Evolutionary conservation across 495 filamentous ascomycete species (phyloP), one percentile per base, ranked within the genome.

Genomic region (Polyplosphaeria fusca): DNA sequence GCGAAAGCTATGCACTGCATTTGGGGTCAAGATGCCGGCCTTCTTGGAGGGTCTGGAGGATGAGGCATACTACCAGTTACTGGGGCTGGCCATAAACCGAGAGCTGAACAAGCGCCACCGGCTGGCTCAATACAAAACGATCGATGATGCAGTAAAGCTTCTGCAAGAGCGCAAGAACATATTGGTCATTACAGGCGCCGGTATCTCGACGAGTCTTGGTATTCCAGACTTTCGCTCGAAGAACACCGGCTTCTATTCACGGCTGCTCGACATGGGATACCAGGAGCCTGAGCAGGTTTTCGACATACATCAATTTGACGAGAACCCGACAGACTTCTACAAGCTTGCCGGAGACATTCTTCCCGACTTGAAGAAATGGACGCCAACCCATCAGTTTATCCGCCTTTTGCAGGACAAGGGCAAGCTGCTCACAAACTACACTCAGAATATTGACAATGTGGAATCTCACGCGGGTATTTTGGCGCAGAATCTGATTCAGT

Each of bases 381-480:
- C 93, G 0, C 93, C 93, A 0, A 96, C 93, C 0, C 93, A 98
- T 71, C 86, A 84, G 37, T 98, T 98, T 74, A 94, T 98, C 61
- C 83, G 83, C n/a, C 78, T 96, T n/a, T 80, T 98, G 1, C 91
- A 97, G 68, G 78, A 91, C 55, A 89, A 91, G 68, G 84, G 82
- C 19, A 95, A 95, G 66, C 82, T 98, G 18, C 78, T 96, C 45
- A 97, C 91, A 23, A 95, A 96, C 71, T 98, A 96, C 73, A 94
- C 92, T 1, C 93, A 98, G 70, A 98, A 98, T 68, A 98, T 98
- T 63, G 93, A 98, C 74, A 96, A 97, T 64, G 86, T 98, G 43
- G 93, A 98, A 68, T 82, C 81, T 27, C 84, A 87, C 52, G 93
- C 92, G 1, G 93, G 93, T 13, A 91, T 98, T 43, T 66, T 70